Conservation (phyloP, 306 rosid genomes). For the Neltuma alba region DNA sequence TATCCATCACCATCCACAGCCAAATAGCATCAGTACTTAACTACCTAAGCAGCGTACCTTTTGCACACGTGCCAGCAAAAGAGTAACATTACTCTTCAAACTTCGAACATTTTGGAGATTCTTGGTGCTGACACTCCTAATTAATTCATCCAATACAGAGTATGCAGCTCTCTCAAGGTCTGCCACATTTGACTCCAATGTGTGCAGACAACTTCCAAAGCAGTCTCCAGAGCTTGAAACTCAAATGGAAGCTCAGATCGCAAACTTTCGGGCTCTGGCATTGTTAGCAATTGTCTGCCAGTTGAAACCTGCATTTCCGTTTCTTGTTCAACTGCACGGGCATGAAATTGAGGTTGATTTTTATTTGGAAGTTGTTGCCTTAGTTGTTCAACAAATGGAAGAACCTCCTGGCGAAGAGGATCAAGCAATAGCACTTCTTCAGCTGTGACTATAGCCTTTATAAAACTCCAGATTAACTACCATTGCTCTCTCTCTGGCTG, state of each 20-base stretch:
- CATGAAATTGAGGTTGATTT: slow-evolving; percentile 52
- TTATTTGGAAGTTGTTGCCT: slow-evolving; percentile 56
- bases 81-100: slow-evolving; percentile 92
- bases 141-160: slow-evolving; percentile 89
- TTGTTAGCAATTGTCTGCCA: not conserved
- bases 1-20: slow-evolving; percentile 15
- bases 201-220: slow-evolving; percentile 85
- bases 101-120: slow-evolving; percentile 93
- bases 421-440: slow-evolving; percentile 70
- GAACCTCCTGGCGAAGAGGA: slow-evolving; percentile 63
- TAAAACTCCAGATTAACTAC: slow-evolving; percentile 69
- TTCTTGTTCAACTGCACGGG: slow-evolving; percentile 45
- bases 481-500: slow-evolving; percentile 80
- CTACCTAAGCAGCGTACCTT: slow-evolving; percentile 56
- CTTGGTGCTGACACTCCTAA: slow-evolving; percentile 90
- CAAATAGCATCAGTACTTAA: not conserved
- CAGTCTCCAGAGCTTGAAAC: slow-evolving; percentile 94
- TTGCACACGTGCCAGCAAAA: slow-evolving; percentile 87
- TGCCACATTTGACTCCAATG: slow-evolving; percentile 74
- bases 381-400: slow-evolving; percentile 70
- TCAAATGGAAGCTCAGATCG: slow-evolving; percentile 89
- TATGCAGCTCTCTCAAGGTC: slow-evolving; percentile 89
- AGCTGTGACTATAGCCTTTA: slow-evolving; percentile 64
- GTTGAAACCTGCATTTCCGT: slow-evolving; percentile 39
- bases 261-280: slow-evolving; percentile 66